Evolutionary conservation across 2,329 filamentous ascomycete genomes (phyloP), one percentile per base, ranked within the genome.

Genomic region (Aureobasidium leucospermi): DNA sequence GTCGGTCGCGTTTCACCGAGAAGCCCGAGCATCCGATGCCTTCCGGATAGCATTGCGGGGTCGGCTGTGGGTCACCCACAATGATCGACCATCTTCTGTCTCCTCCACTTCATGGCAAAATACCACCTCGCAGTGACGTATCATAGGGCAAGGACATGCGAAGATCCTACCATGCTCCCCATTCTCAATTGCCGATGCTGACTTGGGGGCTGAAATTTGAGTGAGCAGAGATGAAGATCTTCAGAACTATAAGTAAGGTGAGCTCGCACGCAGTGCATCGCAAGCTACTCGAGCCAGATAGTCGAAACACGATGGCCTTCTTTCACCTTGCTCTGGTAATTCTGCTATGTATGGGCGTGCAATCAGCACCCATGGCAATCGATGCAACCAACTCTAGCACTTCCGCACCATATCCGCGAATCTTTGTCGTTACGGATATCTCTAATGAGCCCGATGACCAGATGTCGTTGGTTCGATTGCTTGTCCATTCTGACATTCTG

Each of bases 391-490:
- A 13, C 10, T 45, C 51, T 6, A 45, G 19, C 13, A 16, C 32
- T 5, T 3, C 32, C 7, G 13, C 16, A 11, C 31, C 52, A 65
- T 47, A 62, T 62, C 23, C 65, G 63, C 56, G 60, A 4, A 48
- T 69, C 58, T 68, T 67, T 59, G 59, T 68, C 56, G 62, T 67
- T 64, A 65, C 65, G 10, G 66, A 69, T 58, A 69, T 67, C 19
- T 66, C 67, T 2, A 68, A 68, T 53, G 67, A 68, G 43, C 66
- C 66, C 3, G 66, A 68, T 46, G 67, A 68, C 36, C 65, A 66
- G 10, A 66, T 66, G 63, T 65, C 63, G 6, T 66, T 67, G 34
- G 64, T 67, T 16, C 53, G 67, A 15, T 46, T 68, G 9, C 58
- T 68, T 6, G 42, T 66, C 2, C 66, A 68, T 57, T 58, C 65